Base-by-base conservation (phyloP, 1,139 yeast species). In the Magnusiomyces ingens region DNA sequence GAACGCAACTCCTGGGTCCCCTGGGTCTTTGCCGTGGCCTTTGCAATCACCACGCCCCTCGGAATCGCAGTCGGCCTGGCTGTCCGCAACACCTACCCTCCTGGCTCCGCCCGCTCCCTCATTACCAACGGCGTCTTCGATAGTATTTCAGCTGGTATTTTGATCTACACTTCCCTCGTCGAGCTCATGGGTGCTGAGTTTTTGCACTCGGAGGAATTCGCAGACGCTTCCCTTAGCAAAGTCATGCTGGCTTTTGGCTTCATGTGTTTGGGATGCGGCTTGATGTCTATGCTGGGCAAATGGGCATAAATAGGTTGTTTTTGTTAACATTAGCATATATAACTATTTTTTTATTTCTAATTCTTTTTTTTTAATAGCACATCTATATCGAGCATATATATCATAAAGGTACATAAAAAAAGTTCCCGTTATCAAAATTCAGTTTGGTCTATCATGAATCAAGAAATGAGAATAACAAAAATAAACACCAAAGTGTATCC, bases 101-200 rank as follows among this genome's bases (percentile, higher is more conserved):
- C 73, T 17, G 65, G 63, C 44, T 60, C 65, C n/a, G 80, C 87
- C 13, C 78, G 72, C 15, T 81, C 89, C 0, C 75, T 81, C 60
- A 78, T 87, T 57, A 75, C 85, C 40, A 82, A 80, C 59, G 95
- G 95, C 62, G 77, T 81, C n/a, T 82, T 87, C 62, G 95, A 88
- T 68, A 71, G 95, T n/a, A 77, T 86, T 50, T 86, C 94, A 18
- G 80, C 95, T 0, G 96, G 96, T 59, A 84, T 88, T 56, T 76
- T 88, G 65, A 71, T 88, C 49, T 88, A 88, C 67, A 84, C 95
- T 29, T 93, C 94, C 62, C 72, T 87, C 55, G 87, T 87, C 40
- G 95, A 88, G 69, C 74, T 88, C 62, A 78, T 88, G 81, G 95
- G 94, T 3, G 88, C 85, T 64, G 95, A 88, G 64, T 88, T 86